Evolutionary conservation across 257 asterid species (phyloP).

Genomic region (Nicotiana paniculata): DNA sequence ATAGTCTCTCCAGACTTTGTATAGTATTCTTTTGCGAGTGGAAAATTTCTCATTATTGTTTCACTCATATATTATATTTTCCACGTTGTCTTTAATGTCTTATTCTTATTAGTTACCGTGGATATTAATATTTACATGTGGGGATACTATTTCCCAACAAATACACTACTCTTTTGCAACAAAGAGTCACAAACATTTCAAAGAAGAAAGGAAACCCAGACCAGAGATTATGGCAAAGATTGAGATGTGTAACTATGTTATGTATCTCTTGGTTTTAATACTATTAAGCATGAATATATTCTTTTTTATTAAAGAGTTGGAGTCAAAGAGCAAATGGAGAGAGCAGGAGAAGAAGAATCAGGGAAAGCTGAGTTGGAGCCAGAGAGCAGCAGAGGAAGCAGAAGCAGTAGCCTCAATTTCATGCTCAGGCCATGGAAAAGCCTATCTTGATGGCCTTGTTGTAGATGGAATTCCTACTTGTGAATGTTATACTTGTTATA

Average conservation of each 20-base stretch:
- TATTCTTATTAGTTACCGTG: no score
- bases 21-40: no score
- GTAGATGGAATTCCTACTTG: constrained; percentile 37
- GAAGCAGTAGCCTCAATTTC: constrained; percentile 43
- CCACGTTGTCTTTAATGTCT: no score
- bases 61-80: no score
- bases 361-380: constrained; percentile 40
- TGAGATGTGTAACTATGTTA: neutral
- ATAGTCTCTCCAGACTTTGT: no score
- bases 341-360: neutral
- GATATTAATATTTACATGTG: no score
- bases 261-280: constrained; percentile 27
- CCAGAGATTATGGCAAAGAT: neutral
- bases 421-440: constrained; percentile 69
- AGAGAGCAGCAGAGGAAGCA: constrained; percentile 54
- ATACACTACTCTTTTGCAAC: no score
- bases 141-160: no score
- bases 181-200: no score
- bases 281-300: constrained; percentile 24
- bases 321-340: neutral
- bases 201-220: no score
- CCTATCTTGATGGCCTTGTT: constrained; percentile 38
- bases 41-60: no score
- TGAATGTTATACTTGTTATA: constrained; percentile 60
- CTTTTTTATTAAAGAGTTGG: neutral